A percentile compares a stretch with the other conserved stretches of the same genome.
These are phyloP conservation scores for Oryza coarctata DNA, from an alignment of 176 grass and related monocot species.

Conservation along the genomic window DNA sequence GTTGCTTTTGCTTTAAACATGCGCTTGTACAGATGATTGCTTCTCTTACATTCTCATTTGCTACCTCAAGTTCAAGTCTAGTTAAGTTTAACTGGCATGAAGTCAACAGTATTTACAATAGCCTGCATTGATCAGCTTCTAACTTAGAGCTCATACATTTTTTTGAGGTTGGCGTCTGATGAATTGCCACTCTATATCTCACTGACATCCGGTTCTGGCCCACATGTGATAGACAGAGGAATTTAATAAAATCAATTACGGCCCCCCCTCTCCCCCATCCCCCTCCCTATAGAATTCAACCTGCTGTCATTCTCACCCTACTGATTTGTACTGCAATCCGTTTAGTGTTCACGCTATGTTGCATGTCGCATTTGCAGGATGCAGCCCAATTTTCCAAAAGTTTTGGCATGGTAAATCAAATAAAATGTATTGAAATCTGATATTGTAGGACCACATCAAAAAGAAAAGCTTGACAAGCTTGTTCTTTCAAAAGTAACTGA, in stretches of 20 bases:
- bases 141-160: not conserved
- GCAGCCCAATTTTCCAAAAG: not conserved
- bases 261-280: too few species aligned
- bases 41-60: constrained; percentile 21
- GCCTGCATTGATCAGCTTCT: not conserved
- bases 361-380: constrained; percentile 4
- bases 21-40: not conserved
- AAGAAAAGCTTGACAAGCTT: constrained; percentile 32
- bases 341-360: constrained; percentile 9
- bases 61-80: constrained; percentile 2
- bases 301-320: not conserved
- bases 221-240: not conserved
- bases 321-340: not conserved
- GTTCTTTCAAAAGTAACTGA: constrained; percentile 19
- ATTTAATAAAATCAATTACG: too few species aligned
- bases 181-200: not conserved
- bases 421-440: constrained; percentile 6
- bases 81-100: constrained; percentile 11
- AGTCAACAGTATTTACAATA: constrained; percentile 23
- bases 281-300: not conserved
- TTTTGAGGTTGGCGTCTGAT: not conserved
- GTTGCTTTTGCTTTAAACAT: constrained; percentile 37
- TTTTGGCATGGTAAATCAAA: constrained; percentile 21
- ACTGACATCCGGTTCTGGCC: not conserved
- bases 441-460: not conserved